These are phyloP conservation scores for Ustanciosporium gigantosporum DNA, from an alignment of 1,284 basidiomycete genomes.

Conservation along the genomic window DNA sequence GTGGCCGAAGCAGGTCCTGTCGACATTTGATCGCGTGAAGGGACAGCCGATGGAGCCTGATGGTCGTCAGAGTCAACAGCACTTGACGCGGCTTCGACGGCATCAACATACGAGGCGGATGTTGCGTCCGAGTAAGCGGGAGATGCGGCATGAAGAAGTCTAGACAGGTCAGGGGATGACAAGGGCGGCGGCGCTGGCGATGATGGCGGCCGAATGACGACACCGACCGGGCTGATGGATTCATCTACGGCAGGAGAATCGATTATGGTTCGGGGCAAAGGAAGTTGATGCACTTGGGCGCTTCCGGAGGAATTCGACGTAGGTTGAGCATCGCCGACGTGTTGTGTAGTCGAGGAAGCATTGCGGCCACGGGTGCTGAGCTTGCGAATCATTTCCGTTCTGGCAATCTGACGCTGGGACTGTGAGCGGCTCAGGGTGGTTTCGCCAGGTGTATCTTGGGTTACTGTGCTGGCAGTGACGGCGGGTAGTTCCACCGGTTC, in stretches of 20 bases:
- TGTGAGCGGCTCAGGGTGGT: conserved; percentile 13
- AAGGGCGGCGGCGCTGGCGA: conserved; percentile 21
- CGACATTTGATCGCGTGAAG: too few relatives aligned
- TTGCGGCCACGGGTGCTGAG: conserved; percentile 37
- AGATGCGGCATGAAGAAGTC: not conserved
- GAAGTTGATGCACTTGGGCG: too few relatives aligned
- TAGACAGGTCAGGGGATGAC: not conserved
- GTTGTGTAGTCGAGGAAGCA: not conserved
- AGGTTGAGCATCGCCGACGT: not conserved
- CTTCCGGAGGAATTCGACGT: not conserved
- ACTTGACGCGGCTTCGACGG: too few relatives aligned
- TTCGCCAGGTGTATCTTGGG: not conserved
- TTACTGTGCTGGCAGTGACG: too few relatives aligned
- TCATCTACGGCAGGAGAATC: conserved; percentile 35
- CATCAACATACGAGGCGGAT: not conserved
- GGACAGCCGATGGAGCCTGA: too few relatives aligned
- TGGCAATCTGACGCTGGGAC: conserved; percentile 43
- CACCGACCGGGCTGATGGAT: conserved; percentile 23
- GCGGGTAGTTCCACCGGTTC: too few relatives aligned
- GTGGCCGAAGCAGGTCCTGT: conserved; percentile 8
- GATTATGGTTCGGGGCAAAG: too few relatives aligned
- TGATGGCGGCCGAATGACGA: conserved; percentile 27
- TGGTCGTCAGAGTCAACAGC: too few relatives aligned
- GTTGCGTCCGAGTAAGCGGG: not conserved
- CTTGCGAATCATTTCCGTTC: conserved; percentile 51